Evolutionary conservation across 1,139 yeast genomes (phyloP), one percentile per base, ranked within the genome.

Genomic region (Trichomonascaceae sp.): DNA sequence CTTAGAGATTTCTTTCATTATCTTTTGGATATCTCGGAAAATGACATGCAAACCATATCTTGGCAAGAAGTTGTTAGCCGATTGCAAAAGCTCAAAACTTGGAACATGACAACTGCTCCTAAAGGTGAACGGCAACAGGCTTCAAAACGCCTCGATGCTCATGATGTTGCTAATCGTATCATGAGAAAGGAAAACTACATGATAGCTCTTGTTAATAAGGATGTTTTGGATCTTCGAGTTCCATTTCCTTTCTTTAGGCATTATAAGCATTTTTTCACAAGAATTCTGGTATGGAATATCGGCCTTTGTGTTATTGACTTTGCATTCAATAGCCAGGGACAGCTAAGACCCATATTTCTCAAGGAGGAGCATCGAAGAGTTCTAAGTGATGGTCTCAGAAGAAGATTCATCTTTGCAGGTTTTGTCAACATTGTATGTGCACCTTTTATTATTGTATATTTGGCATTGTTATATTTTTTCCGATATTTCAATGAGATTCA

Each of bases 141-240:
- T 6, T 82, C 91, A 0, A 82, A 84, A 50, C 75, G 91, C 58
- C 76, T 93, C 54, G 93, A 88, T 66, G 96, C 98, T 2, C 97
- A 90, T 68, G 95, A 86, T 64, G 88, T 93, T 55, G 98, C 98
- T 13, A 95, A 93, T 67, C 76, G 99, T 58, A 87, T 93, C 55
- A 91, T 93, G 99, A 77, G 99, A 55, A 86, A 85, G 61, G 99
- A 95, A 60, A 93, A 93, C 66, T 93, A 91, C 67, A 78, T 89
- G 75, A 88, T 93, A 65, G 97, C 97, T 0, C 73, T 93, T 64
- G 83, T 88, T 62, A 91, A 90, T 70, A 87, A 84, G 61, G 83
- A 87, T 58, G 74, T 91, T 0, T 70, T 93, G 45, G 86, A 87
- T 62, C 72, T 88, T 38, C 76, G 85, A 0, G 66, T 86, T 18